Base-by-base conservation (phyloP, 768 basidiomycete genomes). In the Lactifluus subvellereus region DNA sequence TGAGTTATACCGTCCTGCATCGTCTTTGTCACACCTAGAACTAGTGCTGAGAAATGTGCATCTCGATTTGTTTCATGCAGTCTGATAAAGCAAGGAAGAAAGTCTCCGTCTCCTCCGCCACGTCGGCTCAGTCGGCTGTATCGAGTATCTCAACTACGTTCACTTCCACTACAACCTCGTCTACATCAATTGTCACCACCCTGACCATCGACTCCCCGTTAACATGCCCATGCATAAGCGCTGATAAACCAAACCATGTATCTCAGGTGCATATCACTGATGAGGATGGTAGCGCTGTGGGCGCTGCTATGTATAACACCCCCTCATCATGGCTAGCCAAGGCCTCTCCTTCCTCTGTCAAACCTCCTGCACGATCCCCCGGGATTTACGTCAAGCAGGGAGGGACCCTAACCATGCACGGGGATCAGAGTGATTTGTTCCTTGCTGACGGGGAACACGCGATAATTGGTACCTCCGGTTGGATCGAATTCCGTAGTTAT, bases 81-180 rank as follows among this genome's bases (percentile, higher is more conserved):
- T 53, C 56, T 22, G 51, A 42, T 3, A 61, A 66, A 35, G 56
- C 64, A 27, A 60, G 60, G 43, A 67, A 67, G 57, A 66, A 66
- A 54, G 48, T 30, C 14, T 67, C 66, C 22, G 22, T 61, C 4
- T 57, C 57, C n/a, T 66, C 63, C 22, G 35, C 58, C 10, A 51
- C 53, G 35, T 64, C 63, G 16, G 40, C 58, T 9, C 53, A 55
- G 48, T 60, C 62, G 4, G 48, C 40, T 35, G 45, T 10, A 20
- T 64, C 63, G 14, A 51, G 32, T n/a, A 30, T n/a, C 42, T 64
- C 65, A 2, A 54, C 61, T 6, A 30, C 52, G 4, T 66, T 62
- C 42, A 53, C 10, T 30, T 57, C 55, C 32, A 66, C 66, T 16
- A 59, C 64, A 30, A n/a, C 59, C 2, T 61, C 66, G 3, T 48